These are phyloP conservation scores for Amanita brunnescens DNA, from an alignment of 768 basidiomycete species.

Conservation along the genomic window DNA sequence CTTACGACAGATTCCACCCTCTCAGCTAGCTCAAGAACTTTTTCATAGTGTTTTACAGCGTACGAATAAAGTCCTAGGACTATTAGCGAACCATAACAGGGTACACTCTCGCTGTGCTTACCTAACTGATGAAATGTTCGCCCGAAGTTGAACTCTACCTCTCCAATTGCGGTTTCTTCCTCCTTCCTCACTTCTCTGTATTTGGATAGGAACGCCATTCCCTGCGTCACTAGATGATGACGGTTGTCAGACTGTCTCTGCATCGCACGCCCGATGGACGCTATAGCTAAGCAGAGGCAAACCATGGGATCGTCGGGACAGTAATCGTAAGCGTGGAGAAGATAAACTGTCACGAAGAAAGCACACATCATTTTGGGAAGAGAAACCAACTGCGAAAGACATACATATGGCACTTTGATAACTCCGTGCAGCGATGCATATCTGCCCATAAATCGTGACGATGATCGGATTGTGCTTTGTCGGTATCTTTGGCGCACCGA, in stretches of 20 bases:
- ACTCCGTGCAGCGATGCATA: constrained; percentile 76
- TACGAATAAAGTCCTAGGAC: constrained; percentile 65
- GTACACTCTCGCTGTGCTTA: constrained; percentile 22
- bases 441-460: constrained; percentile 71
- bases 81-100: background rate
- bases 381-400: constrained; percentile 20
- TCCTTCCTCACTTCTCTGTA: constrained; percentile 61
- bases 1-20: constrained; percentile 13
- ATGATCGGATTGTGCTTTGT: constrained; percentile 65
- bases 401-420: constrained; percentile 88
- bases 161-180: constrained; percentile 39
- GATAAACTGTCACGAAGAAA: constrained; percentile 51
- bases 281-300: constrained; percentile 73
- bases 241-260: constrained; percentile 92
- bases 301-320: constrained; percentile 79
- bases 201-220: constrained; percentile 72
- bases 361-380: background rate
- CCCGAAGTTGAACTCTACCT: constrained; percentile 92
- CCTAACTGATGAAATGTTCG: constrained; percentile 91
- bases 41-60: constrained; percentile 80
- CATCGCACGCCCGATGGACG: constrained; percentile 86
- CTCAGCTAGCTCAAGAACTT: constrained; percentile 58
- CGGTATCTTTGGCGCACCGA: constrained; percentile 34
- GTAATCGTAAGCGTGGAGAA: constrained; percentile 83
- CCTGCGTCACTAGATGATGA: constrained; percentile 80